Base-by-base conservation (phyloP, 768 basidiomycete species). In the Galerina sulciceps region DNA sequence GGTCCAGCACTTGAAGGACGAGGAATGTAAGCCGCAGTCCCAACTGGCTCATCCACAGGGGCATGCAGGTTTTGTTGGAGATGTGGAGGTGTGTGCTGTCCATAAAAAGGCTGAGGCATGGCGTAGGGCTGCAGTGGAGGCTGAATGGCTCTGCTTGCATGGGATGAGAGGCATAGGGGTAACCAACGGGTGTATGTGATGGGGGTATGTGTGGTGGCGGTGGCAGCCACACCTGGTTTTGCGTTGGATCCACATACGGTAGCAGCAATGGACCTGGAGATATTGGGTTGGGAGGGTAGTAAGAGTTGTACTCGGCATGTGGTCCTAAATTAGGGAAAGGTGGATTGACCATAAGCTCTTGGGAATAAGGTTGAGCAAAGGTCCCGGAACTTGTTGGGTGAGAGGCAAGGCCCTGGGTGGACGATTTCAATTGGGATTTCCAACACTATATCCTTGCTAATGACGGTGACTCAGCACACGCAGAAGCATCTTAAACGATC, bases 401-500 rank as follows among this genome's bases (percentile, higher is more conserved):
- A 31, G 38, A 1, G 59, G 59, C 40, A 55, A 36, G 35, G 59
- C 59, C 15, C 41, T 44, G 1, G 87, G 68, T 92, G 89, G 20
- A 85, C 76, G 18, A 91, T 78, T 20, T 77, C 78, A 0, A 91
- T 79, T 10, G 89, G 89, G 10, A 94, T 73, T 46, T 83, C 79
- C 0, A 93, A 70, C 26, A 81, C 64, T 22, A 91, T 81, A 67
- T 93, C 90, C 71, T 90, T 91, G 65, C 92, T 94, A 49, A 5
- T 60, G 61, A 52, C 48, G 58, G 18, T 14, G 37, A 20, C 37
- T 49, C 40, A 40, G 57, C 46, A 41, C 47, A 44, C 40, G 51
- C 18, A 53, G 37, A 52, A 57, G 43, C 42, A 10, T 57, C 23
- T 51, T 17, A 45, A 45, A 54, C 55, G 23, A 37, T 60, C 10